Conservation (phyloP, 2,329 filamentous ascomycete species). For the Basipetospora chlamydospora region DNA sequence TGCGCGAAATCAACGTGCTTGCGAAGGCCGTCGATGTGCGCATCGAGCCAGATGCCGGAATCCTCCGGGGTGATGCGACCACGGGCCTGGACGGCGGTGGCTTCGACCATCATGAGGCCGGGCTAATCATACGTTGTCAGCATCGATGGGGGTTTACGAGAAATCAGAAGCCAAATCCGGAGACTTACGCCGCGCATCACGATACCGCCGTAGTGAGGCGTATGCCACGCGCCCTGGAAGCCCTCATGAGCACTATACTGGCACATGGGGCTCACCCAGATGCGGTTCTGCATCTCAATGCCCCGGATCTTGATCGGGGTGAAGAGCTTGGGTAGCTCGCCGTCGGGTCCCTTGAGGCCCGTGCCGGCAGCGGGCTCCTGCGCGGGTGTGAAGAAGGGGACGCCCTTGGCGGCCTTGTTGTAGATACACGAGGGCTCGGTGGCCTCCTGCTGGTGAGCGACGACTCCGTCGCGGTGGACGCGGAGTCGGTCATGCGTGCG, state of each 20-base stretch:
- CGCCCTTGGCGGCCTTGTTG: slow-evolving; percentile 12
- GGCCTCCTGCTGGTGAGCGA: not conserved
- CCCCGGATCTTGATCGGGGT: slow-evolving; percentile 30
- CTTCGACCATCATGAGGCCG: slow-evolving; percentile 53
- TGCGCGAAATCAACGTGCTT: slow-evolving; percentile 47
- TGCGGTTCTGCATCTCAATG: slow-evolving; percentile 28
- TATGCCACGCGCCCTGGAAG: slow-evolving; percentile 57
- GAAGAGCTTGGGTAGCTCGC: slow-evolving; percentile 35
- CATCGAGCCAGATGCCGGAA: slow-evolving; percentile 54
- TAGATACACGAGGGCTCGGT: not conserved
- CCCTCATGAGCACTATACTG: slow-evolving; percentile 33
- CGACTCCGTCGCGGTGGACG: not conserved
- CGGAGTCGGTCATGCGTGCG: not conserved
- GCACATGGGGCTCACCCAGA: slow-evolving; percentile 31
- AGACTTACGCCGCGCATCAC: slow-evolving; percentile 43
- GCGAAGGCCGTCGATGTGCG: slow-evolving; percentile 45
- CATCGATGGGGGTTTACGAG: no score
- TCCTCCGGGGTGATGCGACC: slow-evolving; percentile 63
- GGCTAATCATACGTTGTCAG: slow-evolving; percentile 23
- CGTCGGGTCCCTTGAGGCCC: slow-evolving; percentile 29
- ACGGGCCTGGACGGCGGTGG: slow-evolving; percentile 50
- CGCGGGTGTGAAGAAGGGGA: slow-evolving; percentile 33
- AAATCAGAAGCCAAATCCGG: slow-evolving; percentile 11
- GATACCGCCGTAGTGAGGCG: slow-evolving; percentile 60
- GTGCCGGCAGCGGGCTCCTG: slow-evolving; percentile 30